These are phyloP conservation scores for Salix exigua DNA, from an alignment of 345 rosid genomes.

Conservation along the genomic window DNA sequence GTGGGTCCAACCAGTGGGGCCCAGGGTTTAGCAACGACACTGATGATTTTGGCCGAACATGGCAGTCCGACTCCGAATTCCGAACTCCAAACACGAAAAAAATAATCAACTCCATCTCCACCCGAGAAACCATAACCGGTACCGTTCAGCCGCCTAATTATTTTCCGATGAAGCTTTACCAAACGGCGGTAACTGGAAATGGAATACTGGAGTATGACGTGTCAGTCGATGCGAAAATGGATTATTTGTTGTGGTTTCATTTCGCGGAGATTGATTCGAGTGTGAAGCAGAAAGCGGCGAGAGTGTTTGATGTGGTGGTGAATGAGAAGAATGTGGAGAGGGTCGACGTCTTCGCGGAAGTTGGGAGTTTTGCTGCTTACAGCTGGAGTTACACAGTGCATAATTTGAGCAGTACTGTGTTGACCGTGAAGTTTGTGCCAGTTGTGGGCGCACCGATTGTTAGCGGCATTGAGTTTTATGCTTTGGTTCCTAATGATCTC, in stretches of 20 bases:
- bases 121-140: conserved; percentile 42
- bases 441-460: conserved; percentile 61
- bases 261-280: conserved; percentile 84
- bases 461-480: conserved; percentile 86
- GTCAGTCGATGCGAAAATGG: conserved; percentile 80
- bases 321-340: conserved; percentile 61
- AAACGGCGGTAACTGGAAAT: conserved; percentile 55
- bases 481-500: conserved; percentile 73
- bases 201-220: conserved; percentile 59
- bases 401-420: conserved; percentile 50
- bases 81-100: conserved; percentile 27
- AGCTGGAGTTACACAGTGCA: conserved; percentile 39
- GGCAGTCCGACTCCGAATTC: conserved; percentile 68
- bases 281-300: conserved; percentile 58
- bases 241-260: conserved; percentile 91
- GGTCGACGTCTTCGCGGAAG: conserved; percentile 61
- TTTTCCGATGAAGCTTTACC: conserved; percentile 90
- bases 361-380: conserved; percentile 65
- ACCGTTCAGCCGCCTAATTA: conserved; percentile 67
- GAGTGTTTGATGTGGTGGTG: conserved; percentile 75
- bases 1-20: conserved; percentile 82
- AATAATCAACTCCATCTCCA: conserved; percentile 38
- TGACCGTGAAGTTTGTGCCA: conserved; percentile 60
- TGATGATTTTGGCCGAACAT: conserved; percentile 78
- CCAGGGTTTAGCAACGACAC: conserved; percentile 81